phyloP scores from a whole-genome alignment of 1,284 basidiomycete genomes.

The Xerocomus amazonicus region DNA sequence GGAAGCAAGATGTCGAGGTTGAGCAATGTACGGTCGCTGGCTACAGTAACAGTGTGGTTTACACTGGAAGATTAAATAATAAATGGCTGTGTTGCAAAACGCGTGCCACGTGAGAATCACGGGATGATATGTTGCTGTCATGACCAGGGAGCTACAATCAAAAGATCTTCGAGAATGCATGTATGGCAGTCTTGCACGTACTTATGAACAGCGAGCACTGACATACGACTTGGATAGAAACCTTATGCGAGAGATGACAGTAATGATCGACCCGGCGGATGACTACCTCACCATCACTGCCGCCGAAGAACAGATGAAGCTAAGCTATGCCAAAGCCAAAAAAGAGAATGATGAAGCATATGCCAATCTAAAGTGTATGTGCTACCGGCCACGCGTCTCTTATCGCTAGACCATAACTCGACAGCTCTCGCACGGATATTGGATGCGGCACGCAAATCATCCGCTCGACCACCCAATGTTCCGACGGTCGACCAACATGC shows the following conservation, averaged over 20 bases:
- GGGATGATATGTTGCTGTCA: constrained; percentile 9
- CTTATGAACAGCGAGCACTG: background rate
- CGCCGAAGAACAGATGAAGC: constrained; percentile 63
- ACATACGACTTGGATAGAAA: constrained; percentile 40
- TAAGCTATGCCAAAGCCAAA: constrained; percentile 50
- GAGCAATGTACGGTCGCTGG: constrained; percentile 68
- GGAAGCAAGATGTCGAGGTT: constrained; percentile 62
- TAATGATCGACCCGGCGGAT: constrained; percentile 69
- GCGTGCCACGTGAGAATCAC: constrained; percentile 22
- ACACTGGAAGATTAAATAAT: constrained; percentile 62
- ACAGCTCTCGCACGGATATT: constrained; percentile 61
- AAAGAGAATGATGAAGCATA: constrained; percentile 65
- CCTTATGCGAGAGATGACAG: constrained; percentile 61
- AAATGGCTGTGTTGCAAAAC: too few species aligned
- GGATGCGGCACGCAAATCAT: constrained; percentile 66
- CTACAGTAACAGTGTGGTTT: constrained; percentile 64
- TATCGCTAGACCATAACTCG: background rate
- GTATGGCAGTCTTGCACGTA: constrained; percentile 11
- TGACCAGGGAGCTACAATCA: constrained; percentile 31
- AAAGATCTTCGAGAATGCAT: constrained; percentile 37
- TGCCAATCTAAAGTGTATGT: constrained; percentile 54
- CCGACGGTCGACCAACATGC: constrained; percentile 64
- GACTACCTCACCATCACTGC: constrained; percentile 69
- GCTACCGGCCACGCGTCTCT: background rate
- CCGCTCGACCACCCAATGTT: constrained; percentile 62